Base-by-base conservation (phyloP, 2,329 filamentous ascomycete genomes). In the Hansfordia pulvinata region DNA sequence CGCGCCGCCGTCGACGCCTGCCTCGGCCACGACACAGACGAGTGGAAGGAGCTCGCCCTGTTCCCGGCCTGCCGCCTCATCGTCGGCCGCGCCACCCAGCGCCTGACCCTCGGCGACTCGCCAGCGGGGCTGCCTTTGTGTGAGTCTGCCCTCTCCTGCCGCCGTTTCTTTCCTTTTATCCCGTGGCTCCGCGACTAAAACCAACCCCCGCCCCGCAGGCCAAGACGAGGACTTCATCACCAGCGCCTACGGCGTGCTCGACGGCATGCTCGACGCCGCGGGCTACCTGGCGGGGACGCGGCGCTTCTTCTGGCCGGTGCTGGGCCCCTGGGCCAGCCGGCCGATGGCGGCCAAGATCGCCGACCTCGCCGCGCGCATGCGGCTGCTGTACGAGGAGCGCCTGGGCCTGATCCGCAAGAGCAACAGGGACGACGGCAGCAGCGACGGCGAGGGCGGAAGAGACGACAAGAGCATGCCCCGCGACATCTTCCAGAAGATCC, bases 401-500 rank as follows among this genome's bases (percentile, higher is more conserved):
- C 21, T 42, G 12, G 13, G 19, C 11, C 35, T 38, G 6, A 14
- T 40, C 8, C n/a, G n/a, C n/a, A n/a, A n/a, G 29, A 39, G 22
- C 25, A 35, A 17, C 27, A 29, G 11, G 28, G 19, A n/a, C n/a
- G n/a, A n/a, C n/a, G 25, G 46, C 10, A 29, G 38, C 2, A 26
- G 32, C 0, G 31, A 34, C 3, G 26, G 40, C 7, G 23, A 36
- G 10, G 42, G 44, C n/a, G n/a, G n/a, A n/a, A n/a, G n/a, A n/a
- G n/a, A n/a, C n/a, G n/a, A n/a, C n/a, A n/a, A n/a, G n/a, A n/a
- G n/a, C n/a, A n/a, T n/a, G 6, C 52, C 53, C 1, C 41, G 48
- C 9, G 58, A 62, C 20, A 46, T 50, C 11, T 24, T 60, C 3
- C 56, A 60, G 33, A 50, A 54, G 39, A 57, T 60, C 49, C 32